Conservation (phyloP, 2,329 filamentous ascomycete species). For the Apiospora marii region DNA sequence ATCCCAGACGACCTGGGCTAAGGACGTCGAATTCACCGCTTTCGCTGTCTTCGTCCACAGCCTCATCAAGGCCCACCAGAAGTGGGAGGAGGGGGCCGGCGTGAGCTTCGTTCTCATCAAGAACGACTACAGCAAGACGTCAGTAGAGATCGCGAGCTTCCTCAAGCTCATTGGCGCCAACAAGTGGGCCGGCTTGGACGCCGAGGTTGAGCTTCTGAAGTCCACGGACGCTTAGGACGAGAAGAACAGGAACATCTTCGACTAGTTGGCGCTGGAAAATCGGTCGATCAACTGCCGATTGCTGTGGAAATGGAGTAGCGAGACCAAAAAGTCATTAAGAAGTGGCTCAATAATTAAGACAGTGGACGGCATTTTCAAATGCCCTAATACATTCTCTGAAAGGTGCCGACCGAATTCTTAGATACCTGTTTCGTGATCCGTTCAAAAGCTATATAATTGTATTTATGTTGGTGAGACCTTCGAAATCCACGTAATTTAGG, state of each 20-base stretch:
- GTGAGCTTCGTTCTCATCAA: not conserved
- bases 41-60: not conserved
- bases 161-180: not conserved
- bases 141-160: not conserved
- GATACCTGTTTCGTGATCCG: not conserved
- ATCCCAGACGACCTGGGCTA: not conserved
- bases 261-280: not conserved
- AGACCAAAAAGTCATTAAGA: not conserved
- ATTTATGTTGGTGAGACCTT: not conserved
- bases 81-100: not conserved
- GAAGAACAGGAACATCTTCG: not conserved
- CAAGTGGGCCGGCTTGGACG: not conserved
- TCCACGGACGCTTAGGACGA: accelerated
- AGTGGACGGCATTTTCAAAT: not conserved
- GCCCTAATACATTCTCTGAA: not conserved
- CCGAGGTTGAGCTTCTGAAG: not conserved
- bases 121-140: not conserved
- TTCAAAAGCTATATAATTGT: not conserved
- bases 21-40: not conserved
- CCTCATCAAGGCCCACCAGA: not conserved
- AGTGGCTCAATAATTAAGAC: no score
- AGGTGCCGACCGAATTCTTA: not conserved
- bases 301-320: not conserved
- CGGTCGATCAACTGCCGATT: not conserved
- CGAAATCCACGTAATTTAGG: not conserved